Evolutionary conservation across 768 basidiomycete genomes (phyloP).

Genomic region (Crepidotus variabilis): DNA sequence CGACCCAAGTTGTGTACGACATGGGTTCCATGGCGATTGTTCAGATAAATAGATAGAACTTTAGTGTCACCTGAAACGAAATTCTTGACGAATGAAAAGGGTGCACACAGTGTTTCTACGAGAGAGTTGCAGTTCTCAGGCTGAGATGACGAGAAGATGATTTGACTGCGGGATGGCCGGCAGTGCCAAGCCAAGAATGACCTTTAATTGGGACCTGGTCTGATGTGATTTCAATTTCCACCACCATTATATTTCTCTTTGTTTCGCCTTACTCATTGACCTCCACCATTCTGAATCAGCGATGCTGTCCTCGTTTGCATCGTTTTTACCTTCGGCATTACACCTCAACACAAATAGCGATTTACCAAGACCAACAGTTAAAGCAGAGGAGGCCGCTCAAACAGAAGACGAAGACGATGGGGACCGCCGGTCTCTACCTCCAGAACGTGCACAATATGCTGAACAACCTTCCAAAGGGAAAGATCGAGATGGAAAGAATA

Average conservation of each 20-base stretch:
- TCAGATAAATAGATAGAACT: too few species aligned
- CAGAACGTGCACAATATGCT: background rate
- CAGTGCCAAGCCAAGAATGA: background rate
- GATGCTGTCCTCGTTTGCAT: constrained; percentile 53
- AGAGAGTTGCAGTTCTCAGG: background rate
- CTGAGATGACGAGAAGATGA: background rate
- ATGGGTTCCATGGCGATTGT: too few species aligned
- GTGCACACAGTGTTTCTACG: too few species aligned
- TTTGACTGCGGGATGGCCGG: background rate
- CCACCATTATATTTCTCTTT: background rate
- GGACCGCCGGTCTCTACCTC: constrained; percentile 7
- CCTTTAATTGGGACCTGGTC: background rate
- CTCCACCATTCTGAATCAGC: constrained; percentile 28
- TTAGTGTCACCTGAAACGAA: too few species aligned
- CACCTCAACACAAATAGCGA: constrained; percentile 24
- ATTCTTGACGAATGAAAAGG: too few species aligned
- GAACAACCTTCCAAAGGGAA: constrained; percentile 6
- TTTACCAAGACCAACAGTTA: constrained; percentile 19
- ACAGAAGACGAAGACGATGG: constrained; percentile 31
- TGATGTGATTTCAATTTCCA: background rate
- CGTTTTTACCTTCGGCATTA: constrained; percentile 46
- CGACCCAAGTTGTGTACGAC: too few species aligned
- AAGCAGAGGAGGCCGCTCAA: constrained; percentile 16
- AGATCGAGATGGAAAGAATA: constrained; percentile 23
- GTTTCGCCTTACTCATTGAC: background rate